Evolutionary conservation across 495 filamentous ascomycete genomes (phyloP).

Genomic region (Aspergillus haitiensis): DNA sequence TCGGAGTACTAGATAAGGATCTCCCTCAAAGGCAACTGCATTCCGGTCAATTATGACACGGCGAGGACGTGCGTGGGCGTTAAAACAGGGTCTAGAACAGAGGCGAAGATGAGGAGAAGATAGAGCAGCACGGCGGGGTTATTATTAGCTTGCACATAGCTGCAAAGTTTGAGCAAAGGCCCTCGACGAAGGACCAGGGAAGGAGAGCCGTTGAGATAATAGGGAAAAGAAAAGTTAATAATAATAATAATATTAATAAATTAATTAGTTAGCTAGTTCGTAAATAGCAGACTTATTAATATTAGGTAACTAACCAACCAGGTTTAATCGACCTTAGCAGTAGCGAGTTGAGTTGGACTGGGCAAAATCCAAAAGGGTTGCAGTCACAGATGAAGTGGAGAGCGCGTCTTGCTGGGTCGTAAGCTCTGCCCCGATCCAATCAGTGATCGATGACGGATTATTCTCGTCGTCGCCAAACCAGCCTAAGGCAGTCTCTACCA

Average conservation of each 20-base stretch:
- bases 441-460: slow-evolving; percentile 2
- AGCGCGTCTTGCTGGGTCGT: background rate
- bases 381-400: background rate
- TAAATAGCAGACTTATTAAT: too few relatives aligned
- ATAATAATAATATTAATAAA: background rate
- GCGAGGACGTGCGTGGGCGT: slow-evolving; percentile 6
- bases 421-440: slow-evolving; percentile 13
- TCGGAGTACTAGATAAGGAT: slow-evolving; percentile 15
- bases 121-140: slow-evolving; percentile 23
- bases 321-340: too few relatives aligned
- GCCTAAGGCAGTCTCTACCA: slow-evolving; percentile 3
- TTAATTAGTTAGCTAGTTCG: background rate
- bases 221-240: slow-evolving; percentile 13
- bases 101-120: slow-evolving; percentile 8
- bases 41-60: slow-evolving; percentile 20
- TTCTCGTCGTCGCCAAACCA: slow-evolving; percentile 9
- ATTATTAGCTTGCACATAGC: slow-evolving; percentile 18
- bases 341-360: background rate
- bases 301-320: too few relatives aligned
- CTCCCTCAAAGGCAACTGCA: background rate
- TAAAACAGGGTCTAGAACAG: slow-evolving; percentile 6
- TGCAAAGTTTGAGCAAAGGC: slow-evolving; percentile 23
- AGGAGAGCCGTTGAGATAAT: slow-evolving; percentile 17
- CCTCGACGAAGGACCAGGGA: slow-evolving; percentile 16
- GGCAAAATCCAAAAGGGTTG: background rate